Evolutionary conservation across 2,329 filamentous ascomycete genomes (phyloP).

Genomic region (Alternaria ventricosa): DNA sequence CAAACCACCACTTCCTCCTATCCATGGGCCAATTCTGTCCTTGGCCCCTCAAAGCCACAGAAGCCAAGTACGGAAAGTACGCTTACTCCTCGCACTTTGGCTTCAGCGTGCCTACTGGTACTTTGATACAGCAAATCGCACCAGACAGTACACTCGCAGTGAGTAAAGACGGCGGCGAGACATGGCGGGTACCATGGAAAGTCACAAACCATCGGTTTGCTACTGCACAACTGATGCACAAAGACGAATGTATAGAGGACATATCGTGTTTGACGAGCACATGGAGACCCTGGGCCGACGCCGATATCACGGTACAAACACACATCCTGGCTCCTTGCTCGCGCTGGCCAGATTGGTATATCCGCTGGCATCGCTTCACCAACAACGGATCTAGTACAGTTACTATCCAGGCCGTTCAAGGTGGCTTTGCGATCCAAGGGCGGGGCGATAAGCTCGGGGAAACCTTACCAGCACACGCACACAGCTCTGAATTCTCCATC

Average conservation of each 20-base stretch:
- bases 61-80: conserved; percentile 46
- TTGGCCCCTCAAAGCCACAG: conserved; percentile 46
- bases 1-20: conserved; percentile 42
- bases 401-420: conserved; percentile 24
- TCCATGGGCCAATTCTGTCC: conserved; percentile 44
- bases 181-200: conserved; percentile 50
- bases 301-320: conserved; percentile 30
- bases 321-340: conserved; percentile 30
- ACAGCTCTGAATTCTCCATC: not conserved
- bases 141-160: conserved; percentile 50
- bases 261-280: conserved; percentile 21
- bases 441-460: conserved; percentile 27
- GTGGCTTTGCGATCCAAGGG: conserved; percentile 42
- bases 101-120: conserved; percentile 50
- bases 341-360: conserved; percentile 41
- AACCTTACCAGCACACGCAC: conserved; percentile 14
- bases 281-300: conserved; percentile 43
- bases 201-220: conserved; percentile 9
- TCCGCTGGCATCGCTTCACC: conserved; percentile 29
- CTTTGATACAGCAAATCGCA: conserved; percentile 49
- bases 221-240: conserved; percentile 3
- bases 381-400: conserved; percentile 6
- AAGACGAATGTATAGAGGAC: conserved; percentile 4
- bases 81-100: conserved; percentile 47
- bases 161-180: conserved; percentile 49